Evolutionary conservation across 129 eudicot species (phyloP), one percentile per base, ranked within the genome.

Genomic region (Chrysanthemum seticuspe): DNA sequence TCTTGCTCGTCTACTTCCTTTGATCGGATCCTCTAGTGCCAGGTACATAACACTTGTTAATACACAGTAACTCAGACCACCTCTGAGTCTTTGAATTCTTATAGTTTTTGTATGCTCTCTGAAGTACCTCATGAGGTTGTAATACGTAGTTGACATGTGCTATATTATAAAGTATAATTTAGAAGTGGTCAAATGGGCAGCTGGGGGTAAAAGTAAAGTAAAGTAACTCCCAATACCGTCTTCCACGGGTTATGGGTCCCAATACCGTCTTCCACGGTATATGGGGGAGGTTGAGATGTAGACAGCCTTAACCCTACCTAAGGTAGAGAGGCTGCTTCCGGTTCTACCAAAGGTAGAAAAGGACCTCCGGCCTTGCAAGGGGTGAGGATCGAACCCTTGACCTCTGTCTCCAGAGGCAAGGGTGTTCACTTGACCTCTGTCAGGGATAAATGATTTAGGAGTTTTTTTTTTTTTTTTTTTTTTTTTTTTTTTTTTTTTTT

Each of bases 21-120:
- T 95, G 85, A 95, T 95, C 29, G 99, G 99, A 61, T 88, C 99
- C 73, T 95, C 99, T 60, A 78, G 72, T 70, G 82, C 80, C 83
- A 95, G 99, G 99, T 95, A 74, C 80, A 71, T 34, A 10, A 54
- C 62, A 13, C 23, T 16, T 79, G 45, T 56, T 40, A 8, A 51
- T 48, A 64, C 8, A 16, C 67, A 31, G 34, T 29, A 29, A 29
- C 34, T 29, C 34, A 0, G 34, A 29, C n/a, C 61, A 57, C 27
- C 59, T 29, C 47, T 44, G 14, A 48, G 50, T 73, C 55, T 59
- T 62, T 70, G 34, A 29, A 48, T 23, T 18, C n/a, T 15, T 54
- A 54, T 54, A 54, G 21, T 54, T 54, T 15, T 54, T 54, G 21
- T 18, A 10, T 18, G 0, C n/a, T 21, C 21, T n/a, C 13, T 6